Conservation (phyloP, 2,329 filamentous ascomycete species). For the Zasmidium angulare region DNA sequence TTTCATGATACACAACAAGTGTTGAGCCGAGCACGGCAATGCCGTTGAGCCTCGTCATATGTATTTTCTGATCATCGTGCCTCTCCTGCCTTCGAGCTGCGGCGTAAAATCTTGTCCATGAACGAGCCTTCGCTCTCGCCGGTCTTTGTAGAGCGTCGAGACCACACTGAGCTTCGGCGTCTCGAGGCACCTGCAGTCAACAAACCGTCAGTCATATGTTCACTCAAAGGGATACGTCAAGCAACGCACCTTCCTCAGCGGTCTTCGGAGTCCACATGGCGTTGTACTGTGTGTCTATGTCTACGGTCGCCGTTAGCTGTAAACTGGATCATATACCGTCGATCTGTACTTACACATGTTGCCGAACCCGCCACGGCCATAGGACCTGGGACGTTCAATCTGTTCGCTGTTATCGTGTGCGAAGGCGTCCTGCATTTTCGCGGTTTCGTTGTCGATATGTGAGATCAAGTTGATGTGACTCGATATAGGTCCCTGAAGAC, state of each 20-base stretch:
- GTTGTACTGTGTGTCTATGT: not conserved
- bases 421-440: not conserved
- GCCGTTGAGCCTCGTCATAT: too few relatives aligned
- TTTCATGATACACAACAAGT: too few relatives aligned
- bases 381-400: not conserved
- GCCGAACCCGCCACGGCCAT: not conserved
- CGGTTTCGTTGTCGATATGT: too few relatives aligned
- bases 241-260: not conserved
- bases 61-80: not conserved
- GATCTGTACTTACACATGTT: not conserved
- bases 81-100: not conserved
- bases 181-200: not conserved
- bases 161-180: not conserved
- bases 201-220: not conserved
- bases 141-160: not conserved
- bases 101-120: not conserved
- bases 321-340: not conserved
- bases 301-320: not conserved
- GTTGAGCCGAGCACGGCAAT: too few relatives aligned
- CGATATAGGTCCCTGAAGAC: too few relatives aligned
- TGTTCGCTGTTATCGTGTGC: not conserved
- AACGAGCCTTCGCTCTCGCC: not conserved
- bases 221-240: not conserved
- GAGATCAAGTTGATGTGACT: too few relatives aligned
- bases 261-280: not conserved